Evolutionary conservation across 2,329 filamentous ascomycete species (phyloP).

Genomic region (Hymenoscyphus fructigenus): DNA sequence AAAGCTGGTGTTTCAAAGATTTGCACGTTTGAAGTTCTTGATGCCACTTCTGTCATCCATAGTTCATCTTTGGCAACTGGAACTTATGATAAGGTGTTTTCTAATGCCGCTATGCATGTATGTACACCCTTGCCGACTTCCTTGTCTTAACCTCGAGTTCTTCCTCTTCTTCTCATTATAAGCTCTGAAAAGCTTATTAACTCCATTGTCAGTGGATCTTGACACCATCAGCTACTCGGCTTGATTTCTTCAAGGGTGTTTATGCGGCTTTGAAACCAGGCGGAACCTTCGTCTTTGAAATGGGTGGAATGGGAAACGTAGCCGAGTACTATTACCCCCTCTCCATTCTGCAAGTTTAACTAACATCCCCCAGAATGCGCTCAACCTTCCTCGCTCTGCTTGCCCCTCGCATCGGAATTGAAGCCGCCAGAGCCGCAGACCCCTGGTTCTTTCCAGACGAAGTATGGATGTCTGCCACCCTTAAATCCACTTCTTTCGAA

Average conservation of each 20-base stretch:
- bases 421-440: conserved; percentile 48
- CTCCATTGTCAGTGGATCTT: conserved; percentile 56
- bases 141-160: no score
- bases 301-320: conserved; percentile 70
- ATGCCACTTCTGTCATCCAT: conserved; percentile 44
- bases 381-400: conserved; percentile 56
- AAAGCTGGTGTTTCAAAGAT: conserved; percentile 17
- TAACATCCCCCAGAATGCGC: conserved; percentile 41
- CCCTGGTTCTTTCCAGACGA: conserved; percentile 76
- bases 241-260: conserved; percentile 53
- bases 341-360: not conserved
- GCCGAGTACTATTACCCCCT: conserved; percentile 43
- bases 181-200: conserved; percentile 27
- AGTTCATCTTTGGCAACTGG: conserved; percentile 39
- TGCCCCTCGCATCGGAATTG: conserved; percentile 49
- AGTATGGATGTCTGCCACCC: conserved; percentile 48
- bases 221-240: conserved; percentile 41
- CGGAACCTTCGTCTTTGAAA: conserved; percentile 65
- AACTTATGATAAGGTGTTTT: conserved; percentile 56
- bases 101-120: conserved; percentile 57
- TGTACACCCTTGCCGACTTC: not conserved
- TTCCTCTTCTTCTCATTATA: not conserved
- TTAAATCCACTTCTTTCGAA: conserved; percentile 42
- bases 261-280: conserved; percentile 52
- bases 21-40: conserved; percentile 43